Base-by-base conservation (phyloP, 106 monocot genomes). In the Acorus calamus region DNA sequence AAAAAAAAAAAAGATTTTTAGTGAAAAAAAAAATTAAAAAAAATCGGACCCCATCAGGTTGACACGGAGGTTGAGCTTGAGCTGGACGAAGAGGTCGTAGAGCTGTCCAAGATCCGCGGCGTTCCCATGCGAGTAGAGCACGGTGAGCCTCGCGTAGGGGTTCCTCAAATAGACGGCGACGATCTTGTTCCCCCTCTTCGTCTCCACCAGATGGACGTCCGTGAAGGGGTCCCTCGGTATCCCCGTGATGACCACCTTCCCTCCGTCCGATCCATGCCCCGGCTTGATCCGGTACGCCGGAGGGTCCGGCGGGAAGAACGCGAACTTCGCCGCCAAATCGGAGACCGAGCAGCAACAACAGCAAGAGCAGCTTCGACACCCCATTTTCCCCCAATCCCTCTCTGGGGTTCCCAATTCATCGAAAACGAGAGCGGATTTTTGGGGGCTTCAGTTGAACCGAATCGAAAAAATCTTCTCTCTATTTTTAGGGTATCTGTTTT, bases 71-170 rank as follows among this genome's bases (percentile, higher is more conserved):
- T 84, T 87, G 72, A 81, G 62, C 76, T 87, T 92, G 62, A 92
- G 92, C 75, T 92, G 87, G 52, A 79, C 74, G 49, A 92, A 92
- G 71, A 92, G 87, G 46, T 92, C 92, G 53, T 84, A 92, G 52
- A 92, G 77, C 76, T 90, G 90, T 9, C 90, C 90, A 6, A 90
- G 75, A 74, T 90, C 90, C 14, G 90, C 86, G n/a, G 92, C 92
- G 75, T 92, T 92, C 70, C 92, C 92, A 68, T 92, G 92, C 3
- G 92, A 92, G 72, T 92, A 92, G 49, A 92, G 81, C 51, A 92
- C 71, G 0, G 92, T 92, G 66, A 84, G 81, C 59, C 81, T 57
- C 3, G 87, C 92, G 56, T 58, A 71, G 3, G 84, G 83, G 66
- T 92, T 92, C 69, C 50, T 77, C 28, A 92, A 66, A 71, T 79